These are phyloP conservation scores for Persicaria tinctoria DNA, from an alignment of 148 eudicot genomes.

Conservation along the genomic window DNA sequence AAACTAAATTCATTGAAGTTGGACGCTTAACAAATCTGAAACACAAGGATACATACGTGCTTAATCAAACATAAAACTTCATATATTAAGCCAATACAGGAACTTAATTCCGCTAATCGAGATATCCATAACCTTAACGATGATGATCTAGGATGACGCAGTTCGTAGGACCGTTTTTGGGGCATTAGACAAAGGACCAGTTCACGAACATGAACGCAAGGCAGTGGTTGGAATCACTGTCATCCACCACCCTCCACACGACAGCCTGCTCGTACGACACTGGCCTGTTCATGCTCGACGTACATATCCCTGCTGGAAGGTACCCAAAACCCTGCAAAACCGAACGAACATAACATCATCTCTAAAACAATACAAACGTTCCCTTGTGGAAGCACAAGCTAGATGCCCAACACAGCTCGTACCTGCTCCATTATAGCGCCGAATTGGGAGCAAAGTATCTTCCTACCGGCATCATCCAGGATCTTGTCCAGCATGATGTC, in stretches of 20 bases:
- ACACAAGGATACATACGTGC: no score
- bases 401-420: background rate
- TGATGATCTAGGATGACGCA: no score
- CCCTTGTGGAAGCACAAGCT: background rate
- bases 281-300: slow-evolving; percentile 87
- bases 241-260: slow-evolving; percentile 82
- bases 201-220: slow-evolving; percentile 88
- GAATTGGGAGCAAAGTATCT: slow-evolving; percentile 51
- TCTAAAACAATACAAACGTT: background rate
- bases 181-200: slow-evolving; percentile 60
- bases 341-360: background rate
- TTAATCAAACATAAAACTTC: no score
- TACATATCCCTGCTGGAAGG: slow-evolving; percentile 77
- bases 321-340: slow-evolving; percentile 69
- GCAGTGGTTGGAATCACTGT: slow-evolving; percentile 66
- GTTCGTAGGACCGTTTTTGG: no score
- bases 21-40: no score
- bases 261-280: slow-evolving; percentile 70
- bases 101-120: no score
- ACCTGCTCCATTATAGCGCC: slow-evolving; percentile 92
- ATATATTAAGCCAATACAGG: no score
- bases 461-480: slow-evolving; percentile 74
- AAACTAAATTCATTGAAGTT: no score
- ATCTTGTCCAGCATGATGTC: slow-evolving; percentile 81
- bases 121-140: no score